phyloP scores from a whole-genome alignment of 495 filamentous ascomycete genomes.

The Neurospora sp. region DNA sequence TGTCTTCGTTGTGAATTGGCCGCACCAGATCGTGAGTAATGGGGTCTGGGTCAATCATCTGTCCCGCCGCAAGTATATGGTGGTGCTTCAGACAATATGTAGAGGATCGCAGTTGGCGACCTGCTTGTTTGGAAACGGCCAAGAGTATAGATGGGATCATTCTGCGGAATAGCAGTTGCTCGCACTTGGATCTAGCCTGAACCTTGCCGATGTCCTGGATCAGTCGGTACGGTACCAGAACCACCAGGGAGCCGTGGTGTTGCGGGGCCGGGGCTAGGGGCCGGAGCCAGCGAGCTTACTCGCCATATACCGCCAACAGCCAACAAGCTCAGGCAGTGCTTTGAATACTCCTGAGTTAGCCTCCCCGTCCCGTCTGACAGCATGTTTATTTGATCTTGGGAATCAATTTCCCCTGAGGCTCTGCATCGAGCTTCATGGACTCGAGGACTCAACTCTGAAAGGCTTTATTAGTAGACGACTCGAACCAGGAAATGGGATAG shows the following conservation, averaged over 20 bases:
- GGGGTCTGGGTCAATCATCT: background rate
- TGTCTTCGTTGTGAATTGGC: background rate
- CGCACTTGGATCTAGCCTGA: background rate
- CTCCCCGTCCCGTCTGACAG: background rate
- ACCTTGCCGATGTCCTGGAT: background rate
- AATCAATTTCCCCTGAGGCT: background rate
- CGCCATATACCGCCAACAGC: background rate
- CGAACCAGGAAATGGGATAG: background rate
- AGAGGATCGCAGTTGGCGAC: background rate
- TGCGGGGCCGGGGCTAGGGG: background rate
- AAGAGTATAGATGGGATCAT: background rate
- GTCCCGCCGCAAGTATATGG: background rate
- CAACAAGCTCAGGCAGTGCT: background rate
- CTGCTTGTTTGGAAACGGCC: background rate
- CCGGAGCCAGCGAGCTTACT: background rate
- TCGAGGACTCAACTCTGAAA: background rate
- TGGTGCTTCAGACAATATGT: background rate
- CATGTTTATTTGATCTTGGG: background rate
- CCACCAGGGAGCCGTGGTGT: background rate
- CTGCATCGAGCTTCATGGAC: background rate
- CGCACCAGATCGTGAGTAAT: background rate
- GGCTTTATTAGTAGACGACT: background rate
- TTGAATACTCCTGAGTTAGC: no score
- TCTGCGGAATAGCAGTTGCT: background rate
- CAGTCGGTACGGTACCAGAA: background rate